phyloP scores from a whole-genome alignment of 2,329 filamentous ascomycete genomes.

The Thelonectria olida region DNA sequence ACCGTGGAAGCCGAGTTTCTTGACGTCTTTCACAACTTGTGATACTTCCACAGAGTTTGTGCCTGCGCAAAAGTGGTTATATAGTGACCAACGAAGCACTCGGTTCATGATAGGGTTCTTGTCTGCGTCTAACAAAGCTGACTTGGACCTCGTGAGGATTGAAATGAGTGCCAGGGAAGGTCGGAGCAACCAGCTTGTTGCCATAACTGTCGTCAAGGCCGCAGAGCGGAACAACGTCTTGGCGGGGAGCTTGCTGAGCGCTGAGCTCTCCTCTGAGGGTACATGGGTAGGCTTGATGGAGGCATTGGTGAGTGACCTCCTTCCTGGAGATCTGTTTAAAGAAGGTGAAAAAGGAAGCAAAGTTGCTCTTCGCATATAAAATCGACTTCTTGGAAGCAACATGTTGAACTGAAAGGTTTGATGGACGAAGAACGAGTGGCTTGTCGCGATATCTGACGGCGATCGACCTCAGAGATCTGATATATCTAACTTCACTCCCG shows the following conservation, averaged over 20 bases:
- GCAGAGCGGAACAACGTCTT: slow-evolving; percentile 37
- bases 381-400: neutral
- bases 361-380: neutral
- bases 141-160: slow-evolving; percentile 39
- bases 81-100: slow-evolving; percentile 56
- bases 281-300: slow-evolving; percentile 3
- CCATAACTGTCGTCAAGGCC: slow-evolving; percentile 40
- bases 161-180: slow-evolving; percentile 39
- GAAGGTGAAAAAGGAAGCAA: neutral
- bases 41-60: slow-evolving; percentile 57
- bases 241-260: slow-evolving; percentile 34
- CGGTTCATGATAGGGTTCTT: slow-evolving; percentile 49
- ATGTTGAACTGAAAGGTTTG: slow-evolving; percentile 8
- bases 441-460: neutral
- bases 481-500: neutral
- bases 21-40: slow-evolving; percentile 54
- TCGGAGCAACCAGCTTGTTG: slow-evolving; percentile 33
- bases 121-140: slow-evolving; percentile 54
- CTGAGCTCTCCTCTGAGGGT: neutral
- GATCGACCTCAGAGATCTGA: slow-evolving; percentile 11
- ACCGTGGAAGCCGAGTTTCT: slow-evolving; percentile 59
- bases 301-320: slow-evolving; percentile 15
- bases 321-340: neutral
- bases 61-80: slow-evolving; percentile 67
- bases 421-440: neutral